Conservation (phyloP, 2,329 filamentous ascomycete species). For the Arthrobotrys pseudoclavata region DNA sequence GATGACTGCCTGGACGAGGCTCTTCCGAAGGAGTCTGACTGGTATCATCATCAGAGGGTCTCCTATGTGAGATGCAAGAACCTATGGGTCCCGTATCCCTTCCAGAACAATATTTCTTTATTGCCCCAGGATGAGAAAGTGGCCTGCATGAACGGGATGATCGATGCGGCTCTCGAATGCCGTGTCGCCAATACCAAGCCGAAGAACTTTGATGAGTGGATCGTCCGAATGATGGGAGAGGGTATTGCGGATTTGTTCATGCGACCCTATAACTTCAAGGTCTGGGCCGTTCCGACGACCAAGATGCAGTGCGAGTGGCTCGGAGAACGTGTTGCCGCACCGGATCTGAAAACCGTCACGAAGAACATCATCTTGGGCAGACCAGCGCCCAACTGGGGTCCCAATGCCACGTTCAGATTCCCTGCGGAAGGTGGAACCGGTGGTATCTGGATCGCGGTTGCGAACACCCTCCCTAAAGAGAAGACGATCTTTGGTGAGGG, state of each 20-base stretch:
- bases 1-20: slow-evolving; percentile 99
- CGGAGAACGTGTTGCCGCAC: slow-evolving; percentile 96
- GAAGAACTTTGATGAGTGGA: slow-evolving; percentile 98
- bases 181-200: slow-evolving; percentile 92
- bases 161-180: slow-evolving; percentile 89
- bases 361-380: slow-evolving; percentile 96
- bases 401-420: slow-evolving; percentile 98
- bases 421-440: slow-evolving; percentile 94
- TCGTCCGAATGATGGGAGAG: slow-evolving; percentile 87
- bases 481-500: slow-evolving; percentile 91
- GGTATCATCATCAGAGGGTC: slow-evolving; percentile 98
- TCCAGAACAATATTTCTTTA: slow-evolving; percentile 99
- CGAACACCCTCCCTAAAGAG: slow-evolving; percentile 89
- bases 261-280: slow-evolving; percentile 99
- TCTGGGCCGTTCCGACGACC: slow-evolving; percentile 97
- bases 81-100: slow-evolving; percentile 97
- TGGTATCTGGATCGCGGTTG: slow-evolving; percentile 98
- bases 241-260: slow-evolving; percentile 97
- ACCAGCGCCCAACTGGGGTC: slow-evolving; percentile 96
- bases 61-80: slow-evolving; percentile 98
- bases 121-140: slow-evolving; percentile 97
- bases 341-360: slow-evolving; percentile 92
- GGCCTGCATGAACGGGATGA: slow-evolving; percentile 92
- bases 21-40: slow-evolving; percentile 91
- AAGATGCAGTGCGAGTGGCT: slow-evolving; percentile 99